Conservation (phyloP, 192 early-diverging fungal genomes). For the Coemansia nantahalensis region DNA sequence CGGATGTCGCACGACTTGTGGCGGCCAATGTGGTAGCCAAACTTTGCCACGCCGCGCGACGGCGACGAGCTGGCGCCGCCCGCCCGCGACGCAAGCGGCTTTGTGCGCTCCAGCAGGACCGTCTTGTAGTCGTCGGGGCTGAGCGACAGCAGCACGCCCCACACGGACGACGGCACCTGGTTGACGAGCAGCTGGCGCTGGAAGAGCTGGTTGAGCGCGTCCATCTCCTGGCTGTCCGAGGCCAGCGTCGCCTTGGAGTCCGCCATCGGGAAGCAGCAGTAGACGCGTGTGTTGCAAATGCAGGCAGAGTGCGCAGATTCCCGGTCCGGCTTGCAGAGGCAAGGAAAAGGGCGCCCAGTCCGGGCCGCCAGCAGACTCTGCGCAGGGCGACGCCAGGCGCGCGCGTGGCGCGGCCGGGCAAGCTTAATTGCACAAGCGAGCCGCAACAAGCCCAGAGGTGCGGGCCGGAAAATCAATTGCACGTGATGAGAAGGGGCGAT, state of each 20-base stretch:
- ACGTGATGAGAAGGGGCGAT: background rate
- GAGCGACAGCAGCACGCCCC: conserved; percentile 53
- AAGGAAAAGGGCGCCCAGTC: conserved; percentile 1
- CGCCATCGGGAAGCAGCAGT: too few species aligned
- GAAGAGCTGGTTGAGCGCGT: conserved; percentile 44
- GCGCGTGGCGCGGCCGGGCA: too few species aligned
- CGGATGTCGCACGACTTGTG: conserved; percentile 54
- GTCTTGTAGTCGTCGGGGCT: conserved; percentile 52
- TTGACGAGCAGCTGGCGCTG: conserved; percentile 50
- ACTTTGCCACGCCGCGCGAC: conserved; percentile 13
- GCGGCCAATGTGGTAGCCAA: conserved; percentile 52
- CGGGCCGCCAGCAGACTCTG: too few species aligned
- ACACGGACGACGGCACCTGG: conserved; percentile 47
- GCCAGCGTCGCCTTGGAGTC: conserved; percentile 1
- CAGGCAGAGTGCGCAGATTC: too few species aligned
- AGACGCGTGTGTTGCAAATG: too few species aligned
- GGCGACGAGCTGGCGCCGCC: conserved; percentile 3
- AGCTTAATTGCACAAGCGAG: too few species aligned
- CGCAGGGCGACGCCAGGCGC: too few species aligned
- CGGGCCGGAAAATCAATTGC: too few species aligned
- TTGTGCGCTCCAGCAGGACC: conserved; percentile 42
- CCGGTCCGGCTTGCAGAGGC: too few species aligned
- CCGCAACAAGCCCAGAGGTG: too few species aligned
- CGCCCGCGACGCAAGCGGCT: conserved; percentile 1
- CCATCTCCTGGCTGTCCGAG: conserved; percentile 41